Percentiles rank a stretch among this genome's conserved stretches.
phyloP scores from a whole-genome alignment of 2,329 filamentous ascomycete genomes.

The Penicillium sp. region DNA sequence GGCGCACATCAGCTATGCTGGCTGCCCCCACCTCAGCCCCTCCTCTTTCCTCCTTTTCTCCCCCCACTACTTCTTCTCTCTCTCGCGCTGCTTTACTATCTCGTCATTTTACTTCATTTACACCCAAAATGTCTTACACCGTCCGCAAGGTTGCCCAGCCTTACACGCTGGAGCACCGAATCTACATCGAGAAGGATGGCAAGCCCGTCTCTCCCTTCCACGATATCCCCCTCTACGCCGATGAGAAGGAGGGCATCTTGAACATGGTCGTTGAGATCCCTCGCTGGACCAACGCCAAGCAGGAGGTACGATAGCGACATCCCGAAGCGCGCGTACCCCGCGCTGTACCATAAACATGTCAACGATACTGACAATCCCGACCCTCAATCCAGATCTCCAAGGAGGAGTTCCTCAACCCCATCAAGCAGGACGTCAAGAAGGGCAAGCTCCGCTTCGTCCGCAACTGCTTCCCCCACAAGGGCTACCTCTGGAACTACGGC shows the following conservation, averaged over 20 bases:
- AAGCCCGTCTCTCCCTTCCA: slow-evolving; percentile 92
- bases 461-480: slow-evolving; percentile 99
- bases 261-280: slow-evolving; percentile 99
- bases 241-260: slow-evolving; percentile 88
- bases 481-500: slow-evolving; percentile 99
- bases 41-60: slow-evolving; percentile 25
- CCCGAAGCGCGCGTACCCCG: neutral
- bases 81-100: slow-evolving; percentile 46
- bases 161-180: slow-evolving; percentile 93
- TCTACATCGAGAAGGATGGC: slow-evolving; percentile 98
- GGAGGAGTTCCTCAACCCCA: slow-evolving; percentile 96
- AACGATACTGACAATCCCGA: slow-evolving; percentile 16
- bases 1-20: slow-evolving; percentile 40
- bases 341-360: neutral
- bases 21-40: slow-evolving; percentile 42
- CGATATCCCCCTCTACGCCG: slow-evolving; percentile 97
- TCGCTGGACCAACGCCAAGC: slow-evolving; percentile 99
- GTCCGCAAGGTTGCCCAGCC: slow-evolving; percentile 83
- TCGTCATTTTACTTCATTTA: slow-evolving; percentile 48
- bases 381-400: slow-evolving; percentile 78
- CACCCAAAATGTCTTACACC: slow-evolving; percentile 57
- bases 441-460: slow-evolving; percentile 98
- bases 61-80: slow-evolving; percentile 23
- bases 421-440: slow-evolving; percentile 99
- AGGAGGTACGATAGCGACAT: slow-evolving; percentile 69